Base-by-base conservation (phyloP, 106 monocot species). In the Acanthochlamys bracteata region DNA sequence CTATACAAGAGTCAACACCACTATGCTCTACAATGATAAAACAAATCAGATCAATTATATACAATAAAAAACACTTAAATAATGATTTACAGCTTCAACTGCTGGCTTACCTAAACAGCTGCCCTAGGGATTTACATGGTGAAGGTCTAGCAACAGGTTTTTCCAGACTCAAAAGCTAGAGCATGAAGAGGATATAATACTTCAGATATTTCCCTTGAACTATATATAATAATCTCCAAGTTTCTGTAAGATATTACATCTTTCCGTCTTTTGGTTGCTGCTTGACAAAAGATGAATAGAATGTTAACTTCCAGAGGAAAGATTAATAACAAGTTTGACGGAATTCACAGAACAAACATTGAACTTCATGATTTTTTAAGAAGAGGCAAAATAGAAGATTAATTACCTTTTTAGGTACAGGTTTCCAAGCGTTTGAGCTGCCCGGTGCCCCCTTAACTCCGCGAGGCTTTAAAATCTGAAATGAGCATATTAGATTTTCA, bases 401-500 rank as follows among this genome's bases (percentile, higher is more conserved):
- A 10, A 8, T 54, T 54, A 54, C 53, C 53, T 54, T 54, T 19
- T 54, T 54, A 54, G 53, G 53, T 54, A 54, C 53, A 54, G 53
- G 53, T 54, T 54, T 54, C n/a, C 12, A 54, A 16, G 11, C 19
- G 53, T 19, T 54, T 54, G 53, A 54, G 53, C 53, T 54, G 53
- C 53, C 53, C 4, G 53, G 16, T 17, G 53, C 14, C 14, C 8
- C 53, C 19, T 54, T 54, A 17, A 16, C 19, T 19, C 16, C 53
- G 4, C 7, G 7, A 54, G 53, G 53, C n/a, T 54, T 54, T 19
- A 54, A 19, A 16, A 54, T 54, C 11, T 54, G 7, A 54, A 54
- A 54, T 10, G 53, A 54, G 53, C 53, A 54, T 16, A 54, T 19
- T 7, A 54, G 53, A 4, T 10, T 16, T 17, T 54, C n/a, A 54